Conservation (phyloP, 371 early-diverging fungal species). For the Mortierella sp. region DNA sequence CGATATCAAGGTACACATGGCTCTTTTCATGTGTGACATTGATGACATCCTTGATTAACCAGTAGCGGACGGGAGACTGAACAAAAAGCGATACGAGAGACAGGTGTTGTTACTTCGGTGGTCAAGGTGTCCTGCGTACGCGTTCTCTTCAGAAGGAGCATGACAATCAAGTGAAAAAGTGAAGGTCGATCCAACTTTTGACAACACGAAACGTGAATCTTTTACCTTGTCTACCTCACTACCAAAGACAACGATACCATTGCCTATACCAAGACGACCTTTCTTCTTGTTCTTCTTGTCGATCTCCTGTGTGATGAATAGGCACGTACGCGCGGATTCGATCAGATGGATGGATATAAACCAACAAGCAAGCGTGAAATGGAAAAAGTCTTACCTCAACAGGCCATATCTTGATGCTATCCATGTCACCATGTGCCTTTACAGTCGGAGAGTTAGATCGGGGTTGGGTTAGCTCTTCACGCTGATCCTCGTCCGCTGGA, state of each 20-base stretch:
- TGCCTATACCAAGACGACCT: slow-evolving; percentile 76
- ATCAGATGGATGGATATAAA: no score
- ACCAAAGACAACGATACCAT: slow-evolving; percentile 72
- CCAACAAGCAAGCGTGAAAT: no score
- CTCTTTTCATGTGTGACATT: slow-evolving; percentile 72
- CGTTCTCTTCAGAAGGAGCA: neutral
- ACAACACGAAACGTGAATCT: no score
- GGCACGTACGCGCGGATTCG: no score
- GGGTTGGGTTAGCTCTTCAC: slow-evolving; percentile 22
- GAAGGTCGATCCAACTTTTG: no score
- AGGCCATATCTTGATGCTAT: slow-evolving; percentile 51
- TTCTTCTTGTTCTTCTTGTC: slow-evolving; percentile 82
- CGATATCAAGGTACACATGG: slow-evolving; percentile 69
- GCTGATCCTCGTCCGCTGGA: slow-evolving; percentile 30
- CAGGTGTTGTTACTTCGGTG: neutral
- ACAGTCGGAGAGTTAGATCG: slow-evolving; percentile 29
- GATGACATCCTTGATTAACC: slow-evolving; percentile 68
- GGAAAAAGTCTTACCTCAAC: slow-evolving; percentile 33
- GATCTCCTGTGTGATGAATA: slow-evolving; percentile 56
- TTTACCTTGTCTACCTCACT: slow-evolving; percentile 76
- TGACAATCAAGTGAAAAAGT: neutral
- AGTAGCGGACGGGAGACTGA: slow-evolving; percentile 73
- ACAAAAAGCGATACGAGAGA: neutral
- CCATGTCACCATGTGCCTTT: slow-evolving; percentile 36
- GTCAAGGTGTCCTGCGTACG: neutral